Percentiles rank a stretch among this genome's conserved stretches.
phyloP scores from a whole-genome alignment of 208 protist species.

The Trypanosoma brucei region DNA sequence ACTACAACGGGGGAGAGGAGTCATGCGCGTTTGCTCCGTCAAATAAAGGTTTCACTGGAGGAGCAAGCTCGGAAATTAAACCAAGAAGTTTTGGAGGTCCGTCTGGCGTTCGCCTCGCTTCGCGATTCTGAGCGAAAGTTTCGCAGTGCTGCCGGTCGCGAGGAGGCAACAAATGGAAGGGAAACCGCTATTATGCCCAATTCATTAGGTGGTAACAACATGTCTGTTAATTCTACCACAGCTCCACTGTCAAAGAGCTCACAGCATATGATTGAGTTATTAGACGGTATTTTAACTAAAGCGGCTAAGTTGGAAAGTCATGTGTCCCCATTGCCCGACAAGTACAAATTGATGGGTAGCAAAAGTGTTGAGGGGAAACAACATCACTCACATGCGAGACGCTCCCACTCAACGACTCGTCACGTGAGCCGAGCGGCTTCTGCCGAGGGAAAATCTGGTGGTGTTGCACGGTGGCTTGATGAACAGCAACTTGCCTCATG shows the following conservation, averaged over 20 bases:
- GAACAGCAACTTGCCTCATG: conserved; percentile 8
- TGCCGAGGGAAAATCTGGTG: background rate
- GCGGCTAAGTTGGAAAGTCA: conserved; percentile 39
- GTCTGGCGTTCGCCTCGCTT: conserved; percentile 30
- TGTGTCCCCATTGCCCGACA: conserved; percentile 6
- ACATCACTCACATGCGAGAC: background rate
- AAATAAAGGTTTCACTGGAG: conserved; percentile 51
- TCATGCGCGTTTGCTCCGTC: conserved; percentile 29
- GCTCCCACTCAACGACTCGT: background rate
- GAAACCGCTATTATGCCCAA: background rate
- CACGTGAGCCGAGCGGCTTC: too few relatives aligned
- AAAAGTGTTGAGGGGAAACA: background rate
- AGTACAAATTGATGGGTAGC: background rate
- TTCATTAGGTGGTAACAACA: background rate
- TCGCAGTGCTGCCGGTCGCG: background rate
- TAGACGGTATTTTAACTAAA: conserved; percentile 31
- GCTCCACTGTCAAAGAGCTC: background rate
- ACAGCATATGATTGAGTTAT: conserved; percentile 20
- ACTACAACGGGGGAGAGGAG: conserved; percentile 25
- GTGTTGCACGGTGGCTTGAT: conserved; percentile 12
- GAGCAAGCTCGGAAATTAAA: conserved; percentile 53
- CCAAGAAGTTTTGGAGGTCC: conserved; percentile 36
- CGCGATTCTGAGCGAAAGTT: conserved; percentile 33
- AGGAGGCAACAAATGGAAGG: background rate
- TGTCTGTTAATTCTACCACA: background rate